These are phyloP conservation scores for Adansonia digitata DNA, from an alignment of 345 rosid species.

Conservation along the genomic window DNA sequence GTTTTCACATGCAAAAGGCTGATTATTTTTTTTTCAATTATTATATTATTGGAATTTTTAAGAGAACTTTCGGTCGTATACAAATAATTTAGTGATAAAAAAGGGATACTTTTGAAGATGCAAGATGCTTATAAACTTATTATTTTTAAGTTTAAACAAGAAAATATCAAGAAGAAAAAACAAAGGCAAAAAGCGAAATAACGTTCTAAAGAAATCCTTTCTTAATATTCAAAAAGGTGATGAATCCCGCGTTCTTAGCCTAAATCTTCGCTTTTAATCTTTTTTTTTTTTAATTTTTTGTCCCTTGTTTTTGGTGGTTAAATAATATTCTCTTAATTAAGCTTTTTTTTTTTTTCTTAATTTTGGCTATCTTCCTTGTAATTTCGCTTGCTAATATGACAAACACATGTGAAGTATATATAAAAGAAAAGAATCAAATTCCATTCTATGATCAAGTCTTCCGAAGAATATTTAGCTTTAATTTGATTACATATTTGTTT, in stretches of 20 bases:
- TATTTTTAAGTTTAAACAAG: background rate
- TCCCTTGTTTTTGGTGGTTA: background rate
- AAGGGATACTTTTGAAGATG: conserved; percentile 8
- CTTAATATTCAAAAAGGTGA: conserved; percentile 20
- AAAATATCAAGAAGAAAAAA: background rate
- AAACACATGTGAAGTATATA: too few species aligned
- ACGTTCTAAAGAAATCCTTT: conserved; percentile 13
- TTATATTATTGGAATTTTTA: background rate
- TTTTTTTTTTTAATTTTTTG: too few species aligned
- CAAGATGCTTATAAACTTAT: conserved; percentile 6
- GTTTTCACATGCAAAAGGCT: conserved; percentile 24
- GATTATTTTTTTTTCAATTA: background rate
- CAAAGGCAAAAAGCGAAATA: conserved; percentile 1
- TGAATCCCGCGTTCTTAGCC: conserved; percentile 29
- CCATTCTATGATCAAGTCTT: too few species aligned
- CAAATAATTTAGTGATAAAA: background rate
- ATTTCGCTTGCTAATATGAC: too few species aligned
- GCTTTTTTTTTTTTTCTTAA: too few species aligned
- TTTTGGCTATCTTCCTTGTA: background rate
- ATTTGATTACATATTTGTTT: too few species aligned
- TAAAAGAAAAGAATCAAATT: too few species aligned
- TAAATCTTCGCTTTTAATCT: conserved; percentile 20
- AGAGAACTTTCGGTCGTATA: conserved; percentile 3
- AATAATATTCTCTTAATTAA: background rate
- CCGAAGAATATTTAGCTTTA: too few species aligned